Percentiles rank a stretch among this genome's conserved stretches.
phyloP scores from a whole-genome alignment of 768 basidiomycete species.

The Gautieria morchelliformis region DNA sequence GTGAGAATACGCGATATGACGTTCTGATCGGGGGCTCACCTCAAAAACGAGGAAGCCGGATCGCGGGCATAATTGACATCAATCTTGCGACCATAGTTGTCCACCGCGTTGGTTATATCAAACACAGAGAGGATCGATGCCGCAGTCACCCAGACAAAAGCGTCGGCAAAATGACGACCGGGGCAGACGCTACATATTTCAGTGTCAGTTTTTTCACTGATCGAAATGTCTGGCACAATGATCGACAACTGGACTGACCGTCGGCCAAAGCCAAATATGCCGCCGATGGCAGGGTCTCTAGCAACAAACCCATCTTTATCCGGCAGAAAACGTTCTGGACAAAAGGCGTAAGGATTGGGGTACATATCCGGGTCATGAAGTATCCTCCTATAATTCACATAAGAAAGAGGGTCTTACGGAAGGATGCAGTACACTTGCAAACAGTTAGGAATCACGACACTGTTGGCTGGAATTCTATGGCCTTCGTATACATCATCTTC shows the following conservation, averaged over 20 bases:
- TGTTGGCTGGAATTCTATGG: conserved; percentile 13
- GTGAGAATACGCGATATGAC: no score
- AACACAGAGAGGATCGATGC: conserved; percentile 37
- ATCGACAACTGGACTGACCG: conserved; percentile 9
- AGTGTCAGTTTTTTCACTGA: no score
- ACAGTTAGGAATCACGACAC: conserved; percentile 11
- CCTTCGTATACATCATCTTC: conserved; percentile 16
- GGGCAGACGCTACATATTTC: conserved; percentile 13
- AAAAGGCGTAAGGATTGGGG: conserved; percentile 14
- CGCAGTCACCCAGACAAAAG: conserved; percentile 27
- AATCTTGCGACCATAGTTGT: conserved; percentile 17
- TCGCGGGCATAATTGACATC: conserved; percentile 4
- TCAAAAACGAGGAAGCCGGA: neutral
- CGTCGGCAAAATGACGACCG: conserved; percentile 18
- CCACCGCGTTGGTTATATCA: conserved; percentile 31
- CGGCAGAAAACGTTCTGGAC: conserved; percentile 16
- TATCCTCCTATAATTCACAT: neutral
- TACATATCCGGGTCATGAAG: conserved; percentile 17
- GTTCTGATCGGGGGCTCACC: no score
- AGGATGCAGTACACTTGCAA: conserved; percentile 10
- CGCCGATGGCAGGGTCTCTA: conserved; percentile 7
- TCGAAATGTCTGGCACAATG: neutral
- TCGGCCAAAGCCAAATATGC: conserved; percentile 19
- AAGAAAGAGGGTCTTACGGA: neutral
- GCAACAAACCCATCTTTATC: conserved; percentile 1